phyloP scores from a whole-genome alignment of 768 basidiomycete species.

The Crepidotus variabilis region DNA sequence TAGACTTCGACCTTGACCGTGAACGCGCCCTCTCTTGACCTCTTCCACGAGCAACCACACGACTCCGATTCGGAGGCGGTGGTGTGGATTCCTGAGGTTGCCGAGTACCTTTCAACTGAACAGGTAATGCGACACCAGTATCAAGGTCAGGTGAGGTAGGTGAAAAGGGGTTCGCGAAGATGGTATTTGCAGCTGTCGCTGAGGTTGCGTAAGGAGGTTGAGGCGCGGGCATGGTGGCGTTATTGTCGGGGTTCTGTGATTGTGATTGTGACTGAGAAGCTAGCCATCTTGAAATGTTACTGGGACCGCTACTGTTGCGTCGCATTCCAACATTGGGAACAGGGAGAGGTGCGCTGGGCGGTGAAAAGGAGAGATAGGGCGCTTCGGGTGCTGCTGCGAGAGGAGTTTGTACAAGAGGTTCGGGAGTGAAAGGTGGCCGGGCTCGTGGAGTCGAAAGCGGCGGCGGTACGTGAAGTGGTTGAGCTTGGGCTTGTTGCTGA shows the following conservation, averaged over 20 bases:
- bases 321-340: conserved; percentile 19
- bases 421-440: conserved; percentile 1
- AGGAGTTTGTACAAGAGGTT: conserved; percentile 2
- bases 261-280: conserved; percentile 9
- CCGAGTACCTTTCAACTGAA: conserved; percentile 16
- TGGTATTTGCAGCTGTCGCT: conserved; percentile 9
- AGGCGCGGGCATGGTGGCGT: background rate
- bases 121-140: conserved; percentile 6
- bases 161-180: conserved; percentile 19
- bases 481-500: background rate
- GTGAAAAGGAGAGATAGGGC: background rate
- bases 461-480: background rate
- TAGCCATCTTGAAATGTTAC: conserved; percentile 14
- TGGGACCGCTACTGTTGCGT: conserved; percentile 7
- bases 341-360: conserved; percentile 14
- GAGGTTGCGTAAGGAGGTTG: background rate
- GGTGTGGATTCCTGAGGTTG: conserved; percentile 12
- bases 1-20: conserved; percentile 7
- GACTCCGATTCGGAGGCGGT: conserved; percentile 3
- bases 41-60: background rate
- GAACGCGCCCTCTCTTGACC: background rate
- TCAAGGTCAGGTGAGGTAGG: conserved; percentile 8
- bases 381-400: background rate
- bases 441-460: background rate
- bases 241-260: background rate